Base-by-base conservation (phyloP, 208 protist genomes). In the Leishmania tarentolae region DNA sequence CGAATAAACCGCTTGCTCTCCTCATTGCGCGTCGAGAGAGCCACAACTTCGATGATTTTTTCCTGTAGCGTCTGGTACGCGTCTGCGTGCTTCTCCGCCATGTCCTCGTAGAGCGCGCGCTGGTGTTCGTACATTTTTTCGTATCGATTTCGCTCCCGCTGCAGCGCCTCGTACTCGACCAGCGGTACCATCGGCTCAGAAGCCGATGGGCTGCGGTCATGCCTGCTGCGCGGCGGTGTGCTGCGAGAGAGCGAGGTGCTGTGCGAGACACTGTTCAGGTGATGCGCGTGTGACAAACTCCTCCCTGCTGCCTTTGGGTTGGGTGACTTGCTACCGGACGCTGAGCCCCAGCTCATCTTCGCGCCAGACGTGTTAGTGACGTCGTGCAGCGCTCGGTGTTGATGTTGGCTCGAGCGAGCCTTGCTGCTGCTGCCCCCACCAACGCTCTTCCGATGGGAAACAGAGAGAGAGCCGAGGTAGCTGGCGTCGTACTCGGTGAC, bases 101-200 rank as follows among this genome's bases (percentile, higher is more conserved):
- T 94, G 53, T 94, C 93, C 82, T 96, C 91, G 84, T 95, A 96
- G 11, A 97, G 85, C 13, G 82, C 83, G 72, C 91, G 91, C 69
- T 97, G 94, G 83, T 97, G 94, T 73, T 96, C 93, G 76, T 96
- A 97, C 94, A 97, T 97, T 76, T 95, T 95, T 70, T 92, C 86
- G 73, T 86, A 95, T 44, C 92, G 93, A 76, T 94, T 91, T 31
- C 94, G 90, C 81, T 97, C 93, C 47, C 86, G 81, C 82, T 93
- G 86, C 80, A 96, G 56, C 28, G 59, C 71, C 85, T 95, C 91
- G 65, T 89, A 92, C 11, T 94, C 89, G 6, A 59, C 69, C 47
- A 91, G 82, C 17, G 91, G 81, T 42, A 97, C 91, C 82, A 83
- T 80, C 59, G 82, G 86, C 85, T 90, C 86, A 13, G 81, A 53